A percentile compares a stretch with the other conserved stretches of the same genome.
Evolutionary conservation across 805 yeast species (phyloP).

Genomic region (Wickerhamomyces silvicola): DNA sequence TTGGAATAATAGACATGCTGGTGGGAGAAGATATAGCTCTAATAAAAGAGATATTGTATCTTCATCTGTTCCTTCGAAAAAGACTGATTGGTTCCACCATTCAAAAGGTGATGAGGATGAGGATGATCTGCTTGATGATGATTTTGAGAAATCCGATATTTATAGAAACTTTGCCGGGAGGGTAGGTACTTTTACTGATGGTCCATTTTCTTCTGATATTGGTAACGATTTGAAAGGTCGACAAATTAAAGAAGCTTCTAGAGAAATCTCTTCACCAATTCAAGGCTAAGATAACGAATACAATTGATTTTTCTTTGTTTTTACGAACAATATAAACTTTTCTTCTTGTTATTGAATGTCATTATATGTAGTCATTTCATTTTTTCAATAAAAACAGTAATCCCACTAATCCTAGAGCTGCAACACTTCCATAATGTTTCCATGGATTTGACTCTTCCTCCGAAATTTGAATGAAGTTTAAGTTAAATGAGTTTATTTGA

Average conservation of each 20-base stretch:
- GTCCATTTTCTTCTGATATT: slow-evolving; percentile 1
- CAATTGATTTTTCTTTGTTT: neutral
- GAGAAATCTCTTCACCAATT: too few species aligned
- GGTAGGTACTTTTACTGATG: slow-evolving; percentile 13
- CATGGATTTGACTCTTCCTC: too few species aligned
- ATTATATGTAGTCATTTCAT: too few species aligned
- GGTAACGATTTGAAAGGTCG: neutral
- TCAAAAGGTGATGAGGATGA: slow-evolving; percentile 8
- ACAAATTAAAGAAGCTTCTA: neutral
- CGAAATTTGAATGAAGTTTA: too few species aligned
- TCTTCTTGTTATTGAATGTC: too few species aligned
- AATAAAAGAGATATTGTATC: slow-evolving; percentile 18
- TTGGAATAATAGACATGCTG: slow-evolving; percentile 4
- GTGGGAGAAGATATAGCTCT: slow-evolving; percentile 14
- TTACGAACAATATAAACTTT: neutral
- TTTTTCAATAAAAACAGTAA: too few species aligned
- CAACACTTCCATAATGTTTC: too few species aligned
- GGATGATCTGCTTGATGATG: slow-evolving; percentile 18
- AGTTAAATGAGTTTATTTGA: too few species aligned
- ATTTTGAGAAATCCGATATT: slow-evolving; percentile 15
- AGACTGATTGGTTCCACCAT: slow-evolving; percentile 26
- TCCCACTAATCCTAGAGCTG: too few species aligned
- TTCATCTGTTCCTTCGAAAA: slow-evolving; percentile 30
- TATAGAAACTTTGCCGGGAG: slow-evolving; percentile 16
- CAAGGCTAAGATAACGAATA: too few species aligned